Base-by-base conservation (phyloP, 805 yeast species). In the Yarrowia sp. region DNA sequence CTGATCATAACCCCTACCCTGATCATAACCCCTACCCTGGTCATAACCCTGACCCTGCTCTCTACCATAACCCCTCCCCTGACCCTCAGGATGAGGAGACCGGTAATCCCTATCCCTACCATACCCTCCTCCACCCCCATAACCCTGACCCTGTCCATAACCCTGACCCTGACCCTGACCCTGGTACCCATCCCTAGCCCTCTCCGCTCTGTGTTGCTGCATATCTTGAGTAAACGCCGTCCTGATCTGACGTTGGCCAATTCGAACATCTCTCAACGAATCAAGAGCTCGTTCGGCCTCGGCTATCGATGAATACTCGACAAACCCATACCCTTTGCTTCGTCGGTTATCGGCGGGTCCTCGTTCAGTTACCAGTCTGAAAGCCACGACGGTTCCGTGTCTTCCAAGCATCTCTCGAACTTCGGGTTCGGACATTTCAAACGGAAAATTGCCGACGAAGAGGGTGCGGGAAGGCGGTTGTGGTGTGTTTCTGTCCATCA, bases 401-500 rank as follows among this genome's bases (percentile, higher is more conserved):
- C 67, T 39, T 11, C 35, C 51, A 8, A 66, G 66, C 28, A 69
- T 58, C 43, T 68, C 69, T n/a, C 61, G 58, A 3, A 71, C 67
- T 35, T 71, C 71, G 1, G 68, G 65, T 55, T 69, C 71, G 10
- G 64, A 57, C 44, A 69, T 62, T 28, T 71, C 73, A 65, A 61
- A 71, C n/a, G 73, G 73, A 44, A 71, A 69, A 43, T 71, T 71
- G n/a, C 73, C 72, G 45, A 71, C 66, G 50, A 67, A 71, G 1
- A 71, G 67, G 18, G 65, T 64, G 38, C 69, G 53, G 9, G 68
- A 57, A 1, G 71, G 70, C 47, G 66, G 65, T 35, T 65, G 65
- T 8, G 65, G 65, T 31, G 65, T 28, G 43, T 31, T 33, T 44
- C 51, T 58, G 51, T 58, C 61, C 47, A 39, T 41, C 17, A 15